phyloP scores from a whole-genome alignment of 805 yeast species.

The Yamadazyma sp. region DNA sequence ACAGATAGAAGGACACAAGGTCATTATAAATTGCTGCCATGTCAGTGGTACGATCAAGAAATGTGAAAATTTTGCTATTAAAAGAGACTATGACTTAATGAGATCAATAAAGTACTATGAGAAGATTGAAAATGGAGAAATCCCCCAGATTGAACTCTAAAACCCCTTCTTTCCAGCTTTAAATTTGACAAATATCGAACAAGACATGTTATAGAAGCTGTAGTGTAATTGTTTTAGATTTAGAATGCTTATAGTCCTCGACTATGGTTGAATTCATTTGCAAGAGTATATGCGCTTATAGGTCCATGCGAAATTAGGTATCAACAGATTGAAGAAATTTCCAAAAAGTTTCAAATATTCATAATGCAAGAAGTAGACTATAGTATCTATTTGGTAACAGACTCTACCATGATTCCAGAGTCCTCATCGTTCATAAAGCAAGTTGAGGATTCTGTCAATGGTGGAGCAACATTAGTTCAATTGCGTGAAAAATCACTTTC shows the following conservation, averaged over 20 bases:
- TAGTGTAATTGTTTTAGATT: background rate
- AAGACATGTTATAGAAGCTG: no score
- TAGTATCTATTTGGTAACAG: conserved; percentile 75
- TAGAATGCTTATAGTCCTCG: background rate
- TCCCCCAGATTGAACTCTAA: no score
- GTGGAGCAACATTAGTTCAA: conserved; percentile 81
- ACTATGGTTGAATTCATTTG: background rate
- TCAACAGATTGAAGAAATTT: background rate
- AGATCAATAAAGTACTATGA: conserved; percentile 4
- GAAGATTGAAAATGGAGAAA: conserved; percentile 5
- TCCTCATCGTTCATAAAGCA: conserved; percentile 49
- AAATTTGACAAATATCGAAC: no score
- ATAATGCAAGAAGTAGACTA: conserved; percentile 39
- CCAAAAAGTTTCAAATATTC: no score
- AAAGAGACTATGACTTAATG: conserved; percentile 40
- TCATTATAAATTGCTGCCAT: conserved; percentile 60
- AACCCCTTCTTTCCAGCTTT: no score
- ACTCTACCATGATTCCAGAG: conserved; percentile 68
- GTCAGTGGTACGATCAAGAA: conserved; percentile 87
- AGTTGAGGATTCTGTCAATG: conserved; percentile 58
- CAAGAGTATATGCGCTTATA: conserved; percentile 10
- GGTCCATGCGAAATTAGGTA: background rate
- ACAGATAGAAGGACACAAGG: conserved; percentile 45
- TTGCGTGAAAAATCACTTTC: conserved; percentile 73
- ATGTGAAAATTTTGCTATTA: conserved; percentile 68